Evolutionary conservation across 2,329 filamentous ascomycete species (phyloP).

Genomic region (Madurella mycetomatis): DNA sequence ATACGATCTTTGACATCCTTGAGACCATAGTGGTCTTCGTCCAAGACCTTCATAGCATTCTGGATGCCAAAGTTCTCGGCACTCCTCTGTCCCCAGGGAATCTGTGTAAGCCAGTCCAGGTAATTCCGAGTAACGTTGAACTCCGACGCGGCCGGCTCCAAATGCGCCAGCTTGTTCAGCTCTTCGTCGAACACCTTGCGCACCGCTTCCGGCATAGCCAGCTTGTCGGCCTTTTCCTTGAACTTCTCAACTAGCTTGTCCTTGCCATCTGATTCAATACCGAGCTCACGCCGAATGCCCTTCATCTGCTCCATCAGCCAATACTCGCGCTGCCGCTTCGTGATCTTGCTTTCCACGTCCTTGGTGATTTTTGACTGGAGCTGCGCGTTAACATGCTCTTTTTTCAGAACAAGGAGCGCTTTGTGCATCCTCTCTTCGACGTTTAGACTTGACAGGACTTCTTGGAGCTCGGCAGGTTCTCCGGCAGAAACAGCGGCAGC

Average conservation of each 20-base stretch:
- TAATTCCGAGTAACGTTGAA: conserved; percentile 99
- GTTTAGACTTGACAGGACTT: conserved; percentile 82
- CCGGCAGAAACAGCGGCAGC: conserved; percentile 95
- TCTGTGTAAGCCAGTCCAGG: conserved; percentile 96
- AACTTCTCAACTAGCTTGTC: conserved; percentile 98
- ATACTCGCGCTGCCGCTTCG: conserved; percentile 94
- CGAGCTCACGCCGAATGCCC: conserved; percentile 89
- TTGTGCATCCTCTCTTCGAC: conserved; percentile 91
- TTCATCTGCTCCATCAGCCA: conserved; percentile 99
- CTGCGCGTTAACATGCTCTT: conserved; percentile 97
- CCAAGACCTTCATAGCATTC: conserved; percentile 82
- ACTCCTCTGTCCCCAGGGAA: conserved; percentile 93
- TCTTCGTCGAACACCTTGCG: conserved; percentile 98
- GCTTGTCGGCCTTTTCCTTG: conserved; percentile 86
- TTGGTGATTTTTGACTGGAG: conserved; percentile 96
- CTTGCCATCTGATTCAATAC: conserved; percentile 95
- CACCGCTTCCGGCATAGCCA: conserved; percentile 95
- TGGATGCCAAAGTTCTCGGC: conserved; percentile 95
- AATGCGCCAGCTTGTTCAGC: conserved; percentile 90
- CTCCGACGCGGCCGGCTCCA: conserved; percentile 93
- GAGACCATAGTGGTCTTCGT: conserved; percentile 93
- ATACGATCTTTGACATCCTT: conserved; percentile 99
- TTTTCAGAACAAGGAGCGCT: conserved; percentile 87
- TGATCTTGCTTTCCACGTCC: conserved; percentile 95
- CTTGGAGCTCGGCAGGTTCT: conserved; percentile 86